Base-by-base conservation (phyloP, 2,329 filamentous ascomycete species). In the Fusarium nanum region DNA sequence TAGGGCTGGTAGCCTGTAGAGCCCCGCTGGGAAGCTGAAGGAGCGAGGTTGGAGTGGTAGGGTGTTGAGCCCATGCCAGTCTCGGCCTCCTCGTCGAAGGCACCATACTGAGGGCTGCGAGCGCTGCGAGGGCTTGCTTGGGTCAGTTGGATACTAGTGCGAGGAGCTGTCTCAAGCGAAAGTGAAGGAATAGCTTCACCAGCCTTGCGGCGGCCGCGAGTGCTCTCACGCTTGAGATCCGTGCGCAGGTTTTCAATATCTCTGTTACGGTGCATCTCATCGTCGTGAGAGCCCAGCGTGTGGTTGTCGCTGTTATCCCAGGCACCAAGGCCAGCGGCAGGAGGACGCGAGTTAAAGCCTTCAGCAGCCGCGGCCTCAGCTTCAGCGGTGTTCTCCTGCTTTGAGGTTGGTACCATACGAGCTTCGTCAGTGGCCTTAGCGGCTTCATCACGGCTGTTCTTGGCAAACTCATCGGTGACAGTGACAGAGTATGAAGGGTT, bases 401-500 rank as follows among this genome's bases (percentile, higher is more conserved):
- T 73, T 11, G 77, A 60, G 10, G 75, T 68, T 4, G 92, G 91
- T 8, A 92, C 83, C 75, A 97, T 80, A 34, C 93, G 89, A 56
- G 83, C 84, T 7, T 84, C 88, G 66, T 93, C 89, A 76, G 92
- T 91, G 2, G 84, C 83, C 60, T 87, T 82, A 2, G 83, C 83
- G 34, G 87, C 86, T 56, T 87, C 85, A 5, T 89, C 85, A 56
- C 92, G 88, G 56, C 89, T 89, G 37, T 85, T 82, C 28, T 85
- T 81, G 8, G 93, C 94, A 71, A 89, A 87, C 0, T 87, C 82
- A 68, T 95, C 91, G 4, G 88, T 84, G 53, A 97, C 90, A 9
- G 90, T 79, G 22, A 98, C 94, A 20, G 91, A 91, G 83, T 96
- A 97, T 8, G 89, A 84, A 1, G 94, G 94, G 80, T 97, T 96